Base-by-base conservation (phyloP, 192 early-diverging fungal genomes). In the Spinellus fusiger region DNA sequence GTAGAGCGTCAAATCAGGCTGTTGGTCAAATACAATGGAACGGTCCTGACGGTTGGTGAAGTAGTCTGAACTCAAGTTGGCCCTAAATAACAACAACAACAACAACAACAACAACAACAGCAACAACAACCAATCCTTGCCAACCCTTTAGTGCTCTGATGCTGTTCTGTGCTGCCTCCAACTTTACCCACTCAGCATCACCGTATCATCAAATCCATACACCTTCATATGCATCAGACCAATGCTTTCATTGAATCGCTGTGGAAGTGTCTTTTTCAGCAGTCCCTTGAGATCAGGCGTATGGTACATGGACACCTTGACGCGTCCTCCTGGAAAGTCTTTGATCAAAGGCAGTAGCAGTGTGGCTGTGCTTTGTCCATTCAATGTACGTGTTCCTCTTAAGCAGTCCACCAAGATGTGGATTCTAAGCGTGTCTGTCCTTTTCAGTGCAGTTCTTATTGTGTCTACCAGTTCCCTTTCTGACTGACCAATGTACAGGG, bases 21-120 rank as follows among this genome's bases (percentile, higher is more conserved):
- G 61, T 28, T 84, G 70, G 0, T 75, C 51, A 60, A 97, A 87
- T 58, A 76, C 62, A 50, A 98, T 80, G 54, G 96, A 98, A 22
- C 97, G 86, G 76, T 99, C 97, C 71, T 99, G 97, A 7, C 96
- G 81, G 75, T 92, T 84, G 15, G 83, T 86, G 78, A 99, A 99
- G 70, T 99, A 99, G 65, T 99, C 94, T 15, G 77, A 80, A 70
- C 85, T 93, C 56, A 97, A 77, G 61, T 98, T 98, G 7, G 95
- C 97, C 0, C 96, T 94, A 73, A 64, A 66, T 3, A 34, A 25
- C 26, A n/a, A 35, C 0, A 59, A 18, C 6, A 31, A 20, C n/a
- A 7, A 54, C 33, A 32, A 53, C 28, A 53, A 12, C 1, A 31
- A 29, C n/a, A 18, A 29, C 16, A 29, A 29, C 12, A 22, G 7